Base-by-base conservation (phyloP, 176 grass and related monocot species). In the Oryza officinalis region DNA sequence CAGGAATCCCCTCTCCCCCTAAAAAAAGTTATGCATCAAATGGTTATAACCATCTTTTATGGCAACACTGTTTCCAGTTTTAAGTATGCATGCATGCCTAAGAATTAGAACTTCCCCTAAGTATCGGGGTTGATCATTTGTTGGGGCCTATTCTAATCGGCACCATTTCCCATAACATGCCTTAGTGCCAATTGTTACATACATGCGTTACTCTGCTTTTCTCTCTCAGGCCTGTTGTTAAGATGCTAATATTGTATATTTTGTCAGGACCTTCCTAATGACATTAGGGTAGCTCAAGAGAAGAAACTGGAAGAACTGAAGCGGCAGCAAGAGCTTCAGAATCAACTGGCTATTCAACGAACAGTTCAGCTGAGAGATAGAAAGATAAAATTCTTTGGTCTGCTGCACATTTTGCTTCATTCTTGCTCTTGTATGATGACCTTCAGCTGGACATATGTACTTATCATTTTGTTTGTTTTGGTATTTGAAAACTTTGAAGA, bases 271-370 rank as follows among this genome's bases (percentile, higher is more conserved):
- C 89, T 99, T 86, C 91, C 91, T 81, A 69, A 81, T 81, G 93
- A 99, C 67, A 81, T 96, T 83, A 96, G 91, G 75, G 78, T 84
- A 47, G 89, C 91, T 76, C 97, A 99, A 81, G 91, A 91, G 66
- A 96, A 96, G 79, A 99, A 99, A 89, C 59, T 99, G 75, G 93
- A 96, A 77, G 97, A 99, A 70, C 87, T 99, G 28, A 99, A 99
- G 84, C 88, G 72, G 71, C 97, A 92, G 59, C 93, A 96, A 77
- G 97, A 99, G 67, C 82, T 90, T 81, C 93, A 96, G 47, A 99
- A 71, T 82, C 85, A 80, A 80, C 67, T 94, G 10, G 89, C 87
- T 78, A 64, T 99, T 65, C 89, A 96, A 71, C 87, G 91, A 17
- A 79, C 88, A 84, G 28, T 96, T 31, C 91, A 95, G 31, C 84